These are phyloP conservation scores for Calonectria multiphialidica DNA, from an alignment of 2,329 filamentous ascomycete species.

Conservation along the genomic window DNA sequence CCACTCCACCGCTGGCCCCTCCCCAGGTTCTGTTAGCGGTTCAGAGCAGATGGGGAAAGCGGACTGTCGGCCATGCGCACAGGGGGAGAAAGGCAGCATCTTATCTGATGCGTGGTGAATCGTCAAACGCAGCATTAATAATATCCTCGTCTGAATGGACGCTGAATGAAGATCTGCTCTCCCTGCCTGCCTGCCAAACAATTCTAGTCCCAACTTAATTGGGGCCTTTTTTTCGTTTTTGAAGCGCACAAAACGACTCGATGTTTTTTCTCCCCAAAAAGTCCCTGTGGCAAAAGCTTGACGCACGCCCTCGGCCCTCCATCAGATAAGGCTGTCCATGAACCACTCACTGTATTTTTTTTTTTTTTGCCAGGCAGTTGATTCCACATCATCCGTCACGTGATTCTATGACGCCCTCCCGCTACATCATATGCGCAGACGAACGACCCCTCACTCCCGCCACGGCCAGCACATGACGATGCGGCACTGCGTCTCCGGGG, in stretches of 20 bases:
- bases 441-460: neutral
- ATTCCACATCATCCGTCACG: constrained; percentile 12
- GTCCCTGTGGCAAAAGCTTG: constrained; percentile 4
- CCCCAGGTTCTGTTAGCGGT: neutral
- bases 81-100: constrained; percentile 11
- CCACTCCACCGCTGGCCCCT: neutral
- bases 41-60: constrained; percentile 5
- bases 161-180: neutral
- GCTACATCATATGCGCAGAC: neutral
- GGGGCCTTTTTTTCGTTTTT: neutral
- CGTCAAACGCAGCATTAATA: constrained; percentile 23
- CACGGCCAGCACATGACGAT: neutral
- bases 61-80: neutral
- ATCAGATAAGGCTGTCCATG: constrained; percentile 1
- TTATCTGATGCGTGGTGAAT: constrained; percentile 18
- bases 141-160: constrained; percentile 9
- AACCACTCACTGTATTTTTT: neutral
- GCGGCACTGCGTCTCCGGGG: constrained; percentile 8
- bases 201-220: constrained; percentile 8
- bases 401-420: neutral
- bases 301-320: constrained; percentile 1
- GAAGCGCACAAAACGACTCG: neutral
- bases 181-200: neutral
- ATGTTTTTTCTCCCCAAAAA: neutral
- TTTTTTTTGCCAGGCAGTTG: neutral